Percentiles rank a stretch among this genome's conserved stretches.
Conservation (phyloP, 352 stramenopile species). For the Pythium phragmiticola region DNA sequence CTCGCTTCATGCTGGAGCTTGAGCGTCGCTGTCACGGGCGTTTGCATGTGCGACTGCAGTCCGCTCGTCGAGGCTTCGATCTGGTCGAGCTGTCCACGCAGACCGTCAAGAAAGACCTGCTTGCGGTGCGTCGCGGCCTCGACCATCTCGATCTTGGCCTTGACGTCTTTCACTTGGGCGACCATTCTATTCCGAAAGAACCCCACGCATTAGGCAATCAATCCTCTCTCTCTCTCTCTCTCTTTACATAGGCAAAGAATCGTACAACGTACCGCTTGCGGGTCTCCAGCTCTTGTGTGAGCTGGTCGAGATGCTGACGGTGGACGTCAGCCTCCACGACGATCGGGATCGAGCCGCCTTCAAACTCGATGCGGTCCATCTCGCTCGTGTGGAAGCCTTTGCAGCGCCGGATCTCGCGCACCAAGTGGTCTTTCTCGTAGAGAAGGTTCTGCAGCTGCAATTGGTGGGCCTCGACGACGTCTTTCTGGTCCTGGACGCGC, state of each 20-base stretch:
- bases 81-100: conserved; percentile 46
- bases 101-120: conserved; percentile 52
- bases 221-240: neutral
- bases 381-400: conserved; percentile 71
- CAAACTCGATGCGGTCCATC: conserved; percentile 82
- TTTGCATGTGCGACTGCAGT: conserved; percentile 62
- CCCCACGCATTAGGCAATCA: neutral
- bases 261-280: conserved; percentile 45
- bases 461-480: conserved; percentile 71
- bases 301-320: conserved; percentile 59
- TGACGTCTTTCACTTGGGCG: conserved; percentile 55
- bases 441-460: conserved; percentile 79
- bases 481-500: conserved; percentile 72
- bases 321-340: conserved; percentile 49
- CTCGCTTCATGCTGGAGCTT: conserved; percentile 44
- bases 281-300: conserved; percentile 60
- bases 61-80: conserved; percentile 63
- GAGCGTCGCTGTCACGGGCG: conserved; percentile 40
- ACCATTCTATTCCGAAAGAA: conserved; percentile 38
- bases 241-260: neutral
- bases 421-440: conserved; percentile 82
- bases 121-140: conserved; percentile 55
- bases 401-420: conserved; percentile 76
- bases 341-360: conserved; percentile 51
- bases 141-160: conserved; percentile 57